These are phyloP conservation scores for Penicillium aurantiogriseum DNA, from an alignment of 2,329 filamentous ascomycete species.

Conservation along the genomic window DNA sequence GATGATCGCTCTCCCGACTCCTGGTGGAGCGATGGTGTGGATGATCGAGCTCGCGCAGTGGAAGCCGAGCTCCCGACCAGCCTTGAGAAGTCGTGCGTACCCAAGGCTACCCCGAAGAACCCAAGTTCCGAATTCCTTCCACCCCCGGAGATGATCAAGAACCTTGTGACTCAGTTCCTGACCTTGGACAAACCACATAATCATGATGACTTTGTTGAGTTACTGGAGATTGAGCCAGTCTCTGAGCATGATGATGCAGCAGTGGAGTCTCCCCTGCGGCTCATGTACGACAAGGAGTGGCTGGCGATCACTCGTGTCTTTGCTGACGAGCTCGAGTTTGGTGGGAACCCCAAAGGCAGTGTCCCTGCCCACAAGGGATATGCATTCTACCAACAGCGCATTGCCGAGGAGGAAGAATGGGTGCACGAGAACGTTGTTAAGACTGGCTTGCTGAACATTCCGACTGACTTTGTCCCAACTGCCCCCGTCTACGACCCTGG, in stretches of 20 bases:
- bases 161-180: slow-evolving; percentile 78
- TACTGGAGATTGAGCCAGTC: slow-evolving; percentile 62
- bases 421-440: slow-evolving; percentile 71
- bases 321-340: slow-evolving; percentile 62
- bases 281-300: slow-evolving; percentile 92
- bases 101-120: slow-evolving; percentile 14
- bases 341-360: slow-evolving; percentile 52
- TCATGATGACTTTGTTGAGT: slow-evolving; percentile 72
- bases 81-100: slow-evolving; percentile 53
- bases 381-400: slow-evolving; percentile 63
- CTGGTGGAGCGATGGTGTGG: slow-evolving; percentile 13
- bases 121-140: background rate
- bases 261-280: slow-evolving; percentile 51
- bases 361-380: slow-evolving; percentile 65
- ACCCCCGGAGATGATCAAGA: slow-evolving; percentile 63
- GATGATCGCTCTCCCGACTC: background rate
- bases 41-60: slow-evolving; percentile 52
- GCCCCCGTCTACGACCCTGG: slow-evolving; percentile 67
- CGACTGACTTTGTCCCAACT: slow-evolving; percentile 73
- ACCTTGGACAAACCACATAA: slow-evolving; percentile 84
- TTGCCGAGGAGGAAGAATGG: slow-evolving; percentile 73
- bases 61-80: slow-evolving; percentile 73
- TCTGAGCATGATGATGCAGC: slow-evolving; percentile 30
- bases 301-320: slow-evolving; percentile 88
- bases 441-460: slow-evolving; percentile 63